phyloP scores from a whole-genome alignment of 768 basidiomycete species.

The Porpolomopsis calyptriformis region DNA sequence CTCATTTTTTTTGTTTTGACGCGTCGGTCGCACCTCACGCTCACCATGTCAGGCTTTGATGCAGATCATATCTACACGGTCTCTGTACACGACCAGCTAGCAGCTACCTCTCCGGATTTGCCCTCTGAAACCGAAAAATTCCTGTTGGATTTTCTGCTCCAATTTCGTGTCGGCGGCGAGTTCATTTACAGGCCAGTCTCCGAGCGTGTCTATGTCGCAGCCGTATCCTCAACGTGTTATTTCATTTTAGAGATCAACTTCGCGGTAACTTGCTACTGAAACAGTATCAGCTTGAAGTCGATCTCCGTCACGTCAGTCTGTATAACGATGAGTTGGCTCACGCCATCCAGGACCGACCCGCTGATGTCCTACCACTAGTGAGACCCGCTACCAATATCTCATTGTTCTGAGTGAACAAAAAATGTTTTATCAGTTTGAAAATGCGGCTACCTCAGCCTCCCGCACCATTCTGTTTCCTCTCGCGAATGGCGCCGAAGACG shows the following conservation, averaged over 20 bases:
- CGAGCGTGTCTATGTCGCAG: neutral
- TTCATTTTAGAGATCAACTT: slow-evolving; percentile 60
- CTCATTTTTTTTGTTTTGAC: neutral
- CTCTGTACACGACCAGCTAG: slow-evolving; percentile 56
- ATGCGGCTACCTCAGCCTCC: slow-evolving; percentile 77
- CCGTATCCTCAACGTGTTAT: slow-evolving; percentile 5
- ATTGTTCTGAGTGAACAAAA: neutral
- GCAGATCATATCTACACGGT: slow-evolving; percentile 73
- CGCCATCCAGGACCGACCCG: slow-evolving; percentile 78
- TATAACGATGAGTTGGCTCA: slow-evolving; percentile 95
- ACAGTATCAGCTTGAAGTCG: slow-evolving; percentile 78
- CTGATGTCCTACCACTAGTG: slow-evolving; percentile 82
- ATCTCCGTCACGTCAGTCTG: slow-evolving; percentile 64
- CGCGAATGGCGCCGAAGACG: slow-evolving; percentile 38
- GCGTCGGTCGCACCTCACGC: slow-evolving; percentile 11
- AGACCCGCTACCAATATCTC: slow-evolving; percentile 16
- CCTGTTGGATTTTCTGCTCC: slow-evolving; percentile 76
- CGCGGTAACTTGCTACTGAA: slow-evolving; percentile 83
- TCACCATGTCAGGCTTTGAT: slow-evolving; percentile 80
- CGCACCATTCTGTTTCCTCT: slow-evolving; percentile 76
- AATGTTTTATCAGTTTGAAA: slow-evolving; percentile 62
- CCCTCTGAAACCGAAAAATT: slow-evolving; percentile 75
- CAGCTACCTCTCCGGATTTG: slow-evolving; percentile 50
- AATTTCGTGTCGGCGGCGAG: slow-evolving; percentile 81
- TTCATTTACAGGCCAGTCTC: slow-evolving; percentile 76